Evolutionary conservation across 1,139 yeast species (phyloP).

Genomic region (Yamadazyma sp.): DNA sequence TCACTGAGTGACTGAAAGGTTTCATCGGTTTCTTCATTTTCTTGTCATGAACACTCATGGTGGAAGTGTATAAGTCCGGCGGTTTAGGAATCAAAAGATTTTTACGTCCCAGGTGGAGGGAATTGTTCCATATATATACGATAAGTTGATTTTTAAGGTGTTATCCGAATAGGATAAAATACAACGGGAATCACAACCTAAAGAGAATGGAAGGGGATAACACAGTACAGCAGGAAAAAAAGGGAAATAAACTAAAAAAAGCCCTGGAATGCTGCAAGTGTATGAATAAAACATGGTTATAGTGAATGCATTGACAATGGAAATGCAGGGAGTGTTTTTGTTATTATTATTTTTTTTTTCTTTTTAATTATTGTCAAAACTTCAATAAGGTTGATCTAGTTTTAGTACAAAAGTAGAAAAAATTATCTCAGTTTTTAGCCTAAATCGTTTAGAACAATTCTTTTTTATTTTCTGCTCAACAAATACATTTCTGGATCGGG

Average conservation of each 20-base stretch:
- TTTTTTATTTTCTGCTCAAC: background rate
- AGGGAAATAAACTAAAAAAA: background rate
- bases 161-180: background rate
- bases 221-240: background rate
- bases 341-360: slow-evolving; percentile 18
- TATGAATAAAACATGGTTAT: background rate
- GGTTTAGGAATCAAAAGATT: slow-evolving; percentile 9
- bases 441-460: slow-evolving; percentile 3
- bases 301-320: background rate
- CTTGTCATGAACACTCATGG: background rate
- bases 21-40: background rate
- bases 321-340: background rate
- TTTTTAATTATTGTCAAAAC: slow-evolving; percentile 27
- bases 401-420: slow-evolving; percentile 14
- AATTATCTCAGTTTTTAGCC: slow-evolving; percentile 2
- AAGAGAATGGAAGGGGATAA: background rate
- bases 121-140: slow-evolving; percentile 1
- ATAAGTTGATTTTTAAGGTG: background rate
- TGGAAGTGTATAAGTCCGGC: slow-evolving; percentile 16
- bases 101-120: slow-evolving; percentile 7
- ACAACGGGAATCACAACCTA: background rate
- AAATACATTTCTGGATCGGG: slow-evolving; percentile 3
- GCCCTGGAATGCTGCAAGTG: slow-evolving; percentile 1
- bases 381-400: slow-evolving; percentile 24
- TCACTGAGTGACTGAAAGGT: slow-evolving; percentile 8